Evolutionary conservation across 768 basidiomycete genomes (phyloP), one percentile per base, ranked within the genome.

Genomic region (Leccinum variicolor): DNA sequence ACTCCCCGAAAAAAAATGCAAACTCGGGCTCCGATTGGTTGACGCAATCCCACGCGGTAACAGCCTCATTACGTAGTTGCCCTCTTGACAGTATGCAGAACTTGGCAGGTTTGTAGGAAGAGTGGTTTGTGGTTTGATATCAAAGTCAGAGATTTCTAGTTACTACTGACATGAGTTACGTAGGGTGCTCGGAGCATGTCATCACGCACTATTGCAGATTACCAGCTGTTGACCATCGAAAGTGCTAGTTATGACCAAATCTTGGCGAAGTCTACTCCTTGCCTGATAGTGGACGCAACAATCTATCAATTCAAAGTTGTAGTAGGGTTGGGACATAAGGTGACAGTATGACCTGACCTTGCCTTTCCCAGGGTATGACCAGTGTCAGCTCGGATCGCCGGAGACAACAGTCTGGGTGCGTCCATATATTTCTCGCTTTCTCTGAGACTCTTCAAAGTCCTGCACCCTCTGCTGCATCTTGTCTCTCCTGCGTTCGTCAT

Each of bases 401-500:
- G 73, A 54, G 46, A 62, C 50, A 29, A 71, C 62, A 11, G 58
- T 65, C 62, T 84, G 81, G 2, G 81, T 74, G 15, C 71, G 72
- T 72, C 90, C 90, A 63, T 88, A 92, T 17, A 84, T 48, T 61
- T 84, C 84, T 26, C 86, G 80, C 66, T 84, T 91, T 62, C 76
- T 76, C 59, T 77, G 76, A 0, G 90, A 91, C 50, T 81, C 80
- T 50, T 81, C 75, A 23, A 86, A 72, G 0, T 84, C 87, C 57
- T 79, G 81, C 69, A 87, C 81, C 60, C 86, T 79, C 70, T 85
- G 81, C 50, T 63, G 78, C 81, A 82, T 82, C 74, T 93, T 94
- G 66, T 85, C 82, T 65, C 72, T 77, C 59, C 89, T 77, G 25
- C 93, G 85, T 64, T 86, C 90, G 66, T 98, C 95, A 68, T 97